Evolutionary conservation across 2,329 filamentous ascomycete genomes (phyloP).

Genomic region (Penicillium olsonii): DNA sequence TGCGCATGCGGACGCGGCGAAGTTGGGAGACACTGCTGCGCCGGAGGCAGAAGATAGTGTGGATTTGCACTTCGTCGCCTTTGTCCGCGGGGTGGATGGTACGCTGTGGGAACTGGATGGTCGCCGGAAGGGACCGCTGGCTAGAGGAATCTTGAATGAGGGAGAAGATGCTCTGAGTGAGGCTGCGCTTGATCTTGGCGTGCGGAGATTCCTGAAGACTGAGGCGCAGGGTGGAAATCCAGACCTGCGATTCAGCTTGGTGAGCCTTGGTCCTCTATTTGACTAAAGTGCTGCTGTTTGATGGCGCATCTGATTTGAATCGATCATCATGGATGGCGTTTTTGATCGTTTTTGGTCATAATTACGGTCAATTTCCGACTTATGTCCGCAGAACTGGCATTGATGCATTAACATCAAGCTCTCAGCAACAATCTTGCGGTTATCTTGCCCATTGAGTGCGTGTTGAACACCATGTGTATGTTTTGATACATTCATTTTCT

Average conservation of each 20-base stretch:
- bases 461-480: background rate
- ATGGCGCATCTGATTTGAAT: background rate
- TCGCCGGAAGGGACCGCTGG: conserved; percentile 68
- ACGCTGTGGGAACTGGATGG: conserved; percentile 83
- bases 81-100: conserved; percentile 74
- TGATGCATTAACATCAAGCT: background rate
- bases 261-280: conserved; percentile 60
- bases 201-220: conserved; percentile 60
- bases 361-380: background rate
- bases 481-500: background rate
- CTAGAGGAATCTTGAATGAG: conserved; percentile 60
- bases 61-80: conserved; percentile 96
- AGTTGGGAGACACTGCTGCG: conserved; percentile 73
- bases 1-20: conserved; percentile 77
- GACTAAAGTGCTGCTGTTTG: conserved; percentile 35
- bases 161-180: conserved; percentile 74
- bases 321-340: background rate
- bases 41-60: conserved; percentile 77
- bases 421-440: background rate
- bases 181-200: conserved; percentile 71
- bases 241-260: conserved; percentile 63
- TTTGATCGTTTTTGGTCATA: conserved; percentile 4
- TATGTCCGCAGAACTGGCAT: background rate
- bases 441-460: background rate
- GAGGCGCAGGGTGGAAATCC: conserved; percentile 59